These are phyloP conservation scores for Asterella californica DNA, from an alignment of 225 moss, liverwort and hornwort genomes.

Conservation along the genomic window DNA sequence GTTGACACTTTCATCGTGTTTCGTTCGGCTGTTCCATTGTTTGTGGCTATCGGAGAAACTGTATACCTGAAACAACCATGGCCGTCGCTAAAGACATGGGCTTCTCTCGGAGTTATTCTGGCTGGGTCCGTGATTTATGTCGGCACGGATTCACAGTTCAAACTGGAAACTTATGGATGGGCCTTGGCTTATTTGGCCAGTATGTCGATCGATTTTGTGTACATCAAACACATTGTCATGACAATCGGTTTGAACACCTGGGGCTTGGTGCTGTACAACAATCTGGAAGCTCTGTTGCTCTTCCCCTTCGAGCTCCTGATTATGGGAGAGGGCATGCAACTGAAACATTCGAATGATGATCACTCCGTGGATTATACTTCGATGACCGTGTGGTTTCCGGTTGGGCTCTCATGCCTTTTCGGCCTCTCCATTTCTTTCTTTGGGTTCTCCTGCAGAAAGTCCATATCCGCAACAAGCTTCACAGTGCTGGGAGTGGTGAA, in stretches of 20 bases:
- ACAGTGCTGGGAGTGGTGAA: slow-evolving; percentile 83
- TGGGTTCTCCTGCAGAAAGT: slow-evolving; percentile 63
- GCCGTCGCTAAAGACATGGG: slow-evolving; percentile 74
- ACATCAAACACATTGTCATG: slow-evolving; percentile 92
- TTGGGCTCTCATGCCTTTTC: slow-evolving; percentile 64
- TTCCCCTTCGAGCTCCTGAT: slow-evolving; percentile 73
- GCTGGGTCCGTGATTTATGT: slow-evolving; percentile 75
- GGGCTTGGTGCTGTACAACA: slow-evolving; percentile 89
- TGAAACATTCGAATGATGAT: slow-evolving; percentile 37
- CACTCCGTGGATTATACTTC: slow-evolving; percentile 53
- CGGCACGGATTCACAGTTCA: slow-evolving; percentile 66
- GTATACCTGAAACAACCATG: slow-evolving; percentile 73
- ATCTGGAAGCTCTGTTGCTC: slow-evolving; percentile 71
- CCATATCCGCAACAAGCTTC: slow-evolving; percentile 79
- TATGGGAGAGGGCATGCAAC: slow-evolving; percentile 64
- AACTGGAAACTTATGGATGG: slow-evolving; percentile 65
- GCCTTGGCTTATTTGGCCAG: slow-evolving; percentile 74
- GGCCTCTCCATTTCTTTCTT: slow-evolving; percentile 86
- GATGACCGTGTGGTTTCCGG: slow-evolving; percentile 65
- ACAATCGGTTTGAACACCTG: slow-evolving; percentile 81
- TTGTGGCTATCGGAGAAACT: slow-evolving; percentile 81
- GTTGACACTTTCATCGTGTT: slow-evolving; percentile 95
- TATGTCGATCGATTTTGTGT: slow-evolving; percentile 85
- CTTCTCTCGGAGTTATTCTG: slow-evolving; percentile 59
- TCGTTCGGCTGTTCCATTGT: slow-evolving; percentile 74